Base-by-base conservation (phyloP, 1,284 basidiomycete genomes). In the Trametes polyzona region DNA sequence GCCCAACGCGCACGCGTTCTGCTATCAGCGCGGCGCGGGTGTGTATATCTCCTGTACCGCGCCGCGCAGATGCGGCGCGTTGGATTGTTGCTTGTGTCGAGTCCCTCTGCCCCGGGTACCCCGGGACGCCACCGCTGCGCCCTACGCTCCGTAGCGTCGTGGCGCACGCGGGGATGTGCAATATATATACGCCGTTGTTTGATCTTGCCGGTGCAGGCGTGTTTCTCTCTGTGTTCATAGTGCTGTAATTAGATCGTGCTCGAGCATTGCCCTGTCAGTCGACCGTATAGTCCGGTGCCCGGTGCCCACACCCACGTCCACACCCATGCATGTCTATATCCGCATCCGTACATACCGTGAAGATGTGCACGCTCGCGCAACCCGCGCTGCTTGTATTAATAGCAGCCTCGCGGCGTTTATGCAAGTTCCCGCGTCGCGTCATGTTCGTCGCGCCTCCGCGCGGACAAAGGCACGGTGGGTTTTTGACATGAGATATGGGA, bases 181-280 rank as follows among this genome's bases (percentile, higher is more conserved):
- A 59, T 52, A 47, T 50, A 59, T 52, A 47, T 33, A 56, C 50
- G 55, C 39, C 40, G 52, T 41, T 58, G 56, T 58, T 48, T 32
- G 48, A 46, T 44, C 40, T 40, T 55, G 52, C 47, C 52, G 50
- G 37, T 23, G 26, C 41, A n/a, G 57, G 57, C 46, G 61, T 55
- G 61, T 42, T 48, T 21, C 17, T 24, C 23, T 9, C 43, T 53
- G 56, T 58, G 52, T 43, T 43, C 46, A 42, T 51, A 52, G 37
- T 50, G 41, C 39, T 53, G 56, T 56, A 58, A n/a, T 58, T 43
- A 41, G 52, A 47, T 47, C 52, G 21, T 36, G 35, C 29, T 48
- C 48, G n/a, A n/a, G 5, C 21, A 21, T 14, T 24, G 19, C 12
- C 12, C 33, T n/a, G 19, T 37, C 32, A 7, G 4, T 47, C 32